Evolutionary conservation across 148 eudicot species (phyloP).

Genomic region (Nyssa sinensis): DNA sequence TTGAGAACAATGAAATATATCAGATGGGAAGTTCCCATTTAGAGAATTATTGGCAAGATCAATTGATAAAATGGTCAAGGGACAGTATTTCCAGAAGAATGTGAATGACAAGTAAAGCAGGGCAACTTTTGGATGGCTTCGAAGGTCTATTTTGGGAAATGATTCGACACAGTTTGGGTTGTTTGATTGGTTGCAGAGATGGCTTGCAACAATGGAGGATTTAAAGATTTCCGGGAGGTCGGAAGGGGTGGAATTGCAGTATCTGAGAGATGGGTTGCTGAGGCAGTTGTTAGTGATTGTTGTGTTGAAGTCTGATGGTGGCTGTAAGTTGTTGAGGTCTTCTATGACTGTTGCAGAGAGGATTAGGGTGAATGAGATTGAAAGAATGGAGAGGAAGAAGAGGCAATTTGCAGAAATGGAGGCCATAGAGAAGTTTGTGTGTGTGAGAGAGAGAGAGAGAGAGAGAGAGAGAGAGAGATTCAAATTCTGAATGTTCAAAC

Average conservation of each 20-base stretch:
- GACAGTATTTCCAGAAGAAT: constrained; percentile 42
- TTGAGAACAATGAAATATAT: constrained; percentile 33
- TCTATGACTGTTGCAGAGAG: constrained; percentile 24
- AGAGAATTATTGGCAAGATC: constrained; percentile 34
- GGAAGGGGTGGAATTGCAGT: constrained; percentile 28
- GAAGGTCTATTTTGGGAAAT: constrained; percentile 29
- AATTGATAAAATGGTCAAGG: constrained; percentile 28
- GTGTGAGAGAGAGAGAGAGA: background rate
- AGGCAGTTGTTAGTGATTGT: constrained; percentile 35
- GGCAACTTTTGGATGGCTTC: constrained; percentile 24
- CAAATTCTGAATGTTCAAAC: background rate
- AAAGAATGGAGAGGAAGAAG: constrained; percentile 7
- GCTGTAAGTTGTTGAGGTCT: constrained; percentile 32
- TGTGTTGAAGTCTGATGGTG: constrained; percentile 36
- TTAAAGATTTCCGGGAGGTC: constrained; percentile 31
- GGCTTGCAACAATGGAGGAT: constrained; percentile 36
- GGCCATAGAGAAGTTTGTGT: constrained; percentile 18
- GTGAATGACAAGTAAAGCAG: constrained; percentile 38
- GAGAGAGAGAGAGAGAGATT: background rate
- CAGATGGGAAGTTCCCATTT: constrained; percentile 29
- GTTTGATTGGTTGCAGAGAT: constrained; percentile 29
- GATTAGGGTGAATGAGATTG: background rate
- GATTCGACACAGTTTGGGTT: constrained; percentile 31
- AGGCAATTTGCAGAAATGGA: constrained; percentile 15
- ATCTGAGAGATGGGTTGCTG: constrained; percentile 29